Evolutionary conservation across 2,329 filamentous ascomycete species (phyloP).

Genomic region (Xylariomycetidae sp.): DNA sequence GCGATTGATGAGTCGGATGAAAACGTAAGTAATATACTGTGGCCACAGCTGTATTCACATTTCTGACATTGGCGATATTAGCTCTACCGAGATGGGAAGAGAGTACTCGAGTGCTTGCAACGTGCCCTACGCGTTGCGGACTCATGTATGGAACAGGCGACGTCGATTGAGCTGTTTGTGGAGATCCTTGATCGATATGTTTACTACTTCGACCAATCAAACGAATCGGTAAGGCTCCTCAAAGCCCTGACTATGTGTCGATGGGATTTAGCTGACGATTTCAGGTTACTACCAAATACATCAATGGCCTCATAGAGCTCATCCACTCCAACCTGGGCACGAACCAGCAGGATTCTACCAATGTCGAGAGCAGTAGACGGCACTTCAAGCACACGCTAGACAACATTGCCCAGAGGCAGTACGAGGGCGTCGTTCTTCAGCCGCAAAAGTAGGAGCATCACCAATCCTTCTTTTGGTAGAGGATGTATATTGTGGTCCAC

Average conservation of each 20-base stretch:
- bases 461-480: no score
- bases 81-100: constrained; percentile 96
- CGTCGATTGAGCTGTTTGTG: constrained; percentile 96
- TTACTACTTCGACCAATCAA: constrained; percentile 99
- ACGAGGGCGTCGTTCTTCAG: constrained; percentile 82
- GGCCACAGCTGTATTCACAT: no score
- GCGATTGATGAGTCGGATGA: constrained; percentile 76
- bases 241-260: background rate
- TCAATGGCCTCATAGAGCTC: constrained; percentile 95
- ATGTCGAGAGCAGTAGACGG: constrained; percentile 82
- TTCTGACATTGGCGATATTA: constrained; percentile 29
- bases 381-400: constrained; percentile 95
- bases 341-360: constrained; percentile 74
- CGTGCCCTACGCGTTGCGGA: constrained; percentile 93
- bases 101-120: constrained; percentile 93
- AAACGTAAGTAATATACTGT: constrained; percentile 10
- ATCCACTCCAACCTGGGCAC: constrained; percentile 94
- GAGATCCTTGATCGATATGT: constrained; percentile 98
- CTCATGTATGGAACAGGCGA: constrained; percentile 97
- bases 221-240: constrained; percentile 69
- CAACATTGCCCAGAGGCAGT: constrained; percentile 86
- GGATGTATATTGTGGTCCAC: no score
- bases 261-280: constrained; percentile 6
- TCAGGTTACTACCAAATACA: constrained; percentile 87
- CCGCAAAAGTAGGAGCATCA: constrained; percentile 40